These are phyloP conservation scores for Cucurbita ficifolia DNA, from an alignment of 306 rosid species.

Conservation along the genomic window DNA sequence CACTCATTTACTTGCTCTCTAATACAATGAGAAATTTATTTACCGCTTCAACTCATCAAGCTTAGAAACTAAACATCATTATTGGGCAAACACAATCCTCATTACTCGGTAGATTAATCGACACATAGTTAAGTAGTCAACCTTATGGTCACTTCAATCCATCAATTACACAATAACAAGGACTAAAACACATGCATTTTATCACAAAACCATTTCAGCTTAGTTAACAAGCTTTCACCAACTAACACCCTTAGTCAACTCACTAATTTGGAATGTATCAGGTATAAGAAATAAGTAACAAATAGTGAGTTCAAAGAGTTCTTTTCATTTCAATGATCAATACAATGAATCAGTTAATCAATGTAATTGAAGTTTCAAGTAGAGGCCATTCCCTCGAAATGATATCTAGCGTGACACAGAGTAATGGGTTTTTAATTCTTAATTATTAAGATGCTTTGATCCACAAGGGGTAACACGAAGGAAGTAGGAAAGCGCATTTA, in stretches of 20 bases:
- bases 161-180: background rate
- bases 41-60: too few relatives aligned
- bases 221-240: constrained; percentile 2
- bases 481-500: background rate
- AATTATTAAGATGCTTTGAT: too few relatives aligned
- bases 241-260: background rate
- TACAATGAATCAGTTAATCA: too few relatives aligned
- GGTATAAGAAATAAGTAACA: background rate
- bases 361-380: too few relatives aligned
- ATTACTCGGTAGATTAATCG: background rate
- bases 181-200: background rate
- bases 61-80: background rate
- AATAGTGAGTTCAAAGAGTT: background rate
- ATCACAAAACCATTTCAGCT: background rate
- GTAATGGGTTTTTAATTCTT: too few relatives aligned
- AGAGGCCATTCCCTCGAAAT: too few relatives aligned
- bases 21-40: too few relatives aligned
- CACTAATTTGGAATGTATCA: background rate
- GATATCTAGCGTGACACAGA: too few relatives aligned
- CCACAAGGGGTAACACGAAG: too few relatives aligned
- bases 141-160: background rate
- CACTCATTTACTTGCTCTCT: too few relatives aligned
- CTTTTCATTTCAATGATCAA: background rate
- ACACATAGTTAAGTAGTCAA: background rate
- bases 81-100: background rate